Conservation (phyloP, 2,329 filamentous ascomycete species). For the Lecanicillium sp. region DNA sequence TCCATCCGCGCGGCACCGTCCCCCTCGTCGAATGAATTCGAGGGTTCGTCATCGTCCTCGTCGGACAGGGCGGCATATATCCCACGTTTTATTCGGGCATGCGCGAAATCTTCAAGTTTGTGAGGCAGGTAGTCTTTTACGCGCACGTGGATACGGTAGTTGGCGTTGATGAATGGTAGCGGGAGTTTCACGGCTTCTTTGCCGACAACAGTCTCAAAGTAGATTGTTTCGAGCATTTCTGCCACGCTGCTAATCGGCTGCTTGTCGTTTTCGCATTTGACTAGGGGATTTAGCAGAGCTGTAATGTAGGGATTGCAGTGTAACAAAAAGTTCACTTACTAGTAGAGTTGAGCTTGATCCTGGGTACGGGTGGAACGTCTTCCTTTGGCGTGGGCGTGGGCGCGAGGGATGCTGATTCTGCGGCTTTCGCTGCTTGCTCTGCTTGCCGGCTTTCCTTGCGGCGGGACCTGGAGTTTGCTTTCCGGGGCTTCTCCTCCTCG, state of each 20-base stretch:
- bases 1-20: constrained; percentile 21
- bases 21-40: constrained; percentile 19
- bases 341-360: constrained; percentile 1
- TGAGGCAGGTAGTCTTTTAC: constrained; percentile 75
- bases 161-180: constrained; percentile 70
- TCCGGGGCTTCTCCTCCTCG: constrained; percentile 22
- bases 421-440: constrained; percentile 12
- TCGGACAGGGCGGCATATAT: constrained; percentile 46
- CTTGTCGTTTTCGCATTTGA: constrained; percentile 41
- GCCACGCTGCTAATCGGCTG: constrained; percentile 30
- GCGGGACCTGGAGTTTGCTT: constrained; percentile 22
- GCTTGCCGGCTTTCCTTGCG: constrained; percentile 17
- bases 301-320: neutral
- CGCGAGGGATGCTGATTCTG: constrained; percentile 21
- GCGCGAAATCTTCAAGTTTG: constrained; percentile 64
- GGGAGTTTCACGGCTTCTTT: constrained; percentile 28
- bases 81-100: constrained; percentile 32
- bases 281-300: constrained; percentile 23
- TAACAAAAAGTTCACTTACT: neutral
- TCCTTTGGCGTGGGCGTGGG: neutral
- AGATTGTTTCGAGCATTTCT: constrained; percentile 33
- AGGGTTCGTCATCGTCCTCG: constrained; percentile 27
- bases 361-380: neutral
- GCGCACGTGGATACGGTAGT: constrained; percentile 64
- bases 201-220: constrained; percentile 39